Percentiles rank a stretch among this genome's conserved stretches.
These are phyloP conservation scores for Zhuliangozyma parablackwelliae DNA, from an alignment of 1,139 yeast genomes.

Conservation along the genomic window DNA sequence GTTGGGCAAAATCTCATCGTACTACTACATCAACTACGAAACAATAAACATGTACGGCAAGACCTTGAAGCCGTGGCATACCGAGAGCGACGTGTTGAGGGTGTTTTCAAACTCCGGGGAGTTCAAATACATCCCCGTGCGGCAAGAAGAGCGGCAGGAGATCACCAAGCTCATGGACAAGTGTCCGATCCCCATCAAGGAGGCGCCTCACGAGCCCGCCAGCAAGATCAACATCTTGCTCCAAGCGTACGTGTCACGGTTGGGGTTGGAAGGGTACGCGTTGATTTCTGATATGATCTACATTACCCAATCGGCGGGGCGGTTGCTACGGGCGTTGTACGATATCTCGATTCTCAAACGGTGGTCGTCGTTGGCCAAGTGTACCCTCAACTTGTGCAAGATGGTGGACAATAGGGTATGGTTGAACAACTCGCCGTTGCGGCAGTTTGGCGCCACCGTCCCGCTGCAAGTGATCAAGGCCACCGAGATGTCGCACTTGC, in stretches of 20 bases:
- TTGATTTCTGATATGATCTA: conserved; percentile 90
- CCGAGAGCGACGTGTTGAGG: conserved; percentile 71
- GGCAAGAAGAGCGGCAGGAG: conserved; percentile 86
- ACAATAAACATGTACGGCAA: conserved; percentile 65
- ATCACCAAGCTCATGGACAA: conserved; percentile 62
- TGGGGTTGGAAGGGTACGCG: conserved; percentile 83
- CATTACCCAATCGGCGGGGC: conserved; percentile 88
- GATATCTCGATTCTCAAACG: conserved; percentile 69
- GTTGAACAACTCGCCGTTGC: conserved; percentile 79
- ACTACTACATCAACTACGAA: conserved; percentile 73
- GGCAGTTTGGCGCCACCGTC: conserved; percentile 65
- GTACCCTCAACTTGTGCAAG: conserved; percentile 63
- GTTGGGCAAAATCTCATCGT: conserved; percentile 80
- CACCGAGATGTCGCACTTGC: conserved; percentile 76
- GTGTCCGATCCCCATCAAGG: conserved; percentile 85
- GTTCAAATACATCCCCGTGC: conserved; percentile 74
- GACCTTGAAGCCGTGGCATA: conserved; percentile 58
- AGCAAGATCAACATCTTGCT: conserved; percentile 78
- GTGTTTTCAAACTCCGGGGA: conserved; percentile 82
- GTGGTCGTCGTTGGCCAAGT: conserved; percentile 66
- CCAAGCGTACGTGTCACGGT: conserved; percentile 78
- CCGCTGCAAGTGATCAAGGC: conserved; percentile 68
- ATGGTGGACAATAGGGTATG: conserved; percentile 82
- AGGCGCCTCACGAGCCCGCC: conserved; percentile 61
- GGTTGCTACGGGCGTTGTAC: conserved; percentile 79